phyloP scores from a whole-genome alignment of 2,329 filamentous ascomycete species.

The Trichoderma sp. region DNA sequence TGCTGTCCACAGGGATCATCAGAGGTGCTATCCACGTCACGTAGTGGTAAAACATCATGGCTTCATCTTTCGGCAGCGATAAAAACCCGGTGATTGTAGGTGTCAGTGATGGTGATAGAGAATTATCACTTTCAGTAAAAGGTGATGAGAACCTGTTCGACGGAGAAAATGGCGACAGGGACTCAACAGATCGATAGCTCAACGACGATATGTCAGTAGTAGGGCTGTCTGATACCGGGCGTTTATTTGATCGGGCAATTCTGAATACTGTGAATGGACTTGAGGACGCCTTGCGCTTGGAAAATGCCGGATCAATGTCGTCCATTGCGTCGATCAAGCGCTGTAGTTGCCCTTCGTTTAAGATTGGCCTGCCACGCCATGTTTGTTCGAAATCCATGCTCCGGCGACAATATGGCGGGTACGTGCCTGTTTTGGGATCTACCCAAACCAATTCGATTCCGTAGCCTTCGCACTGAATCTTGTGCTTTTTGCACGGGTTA shows the following conservation, averaged over 20 bases:
- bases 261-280: not conserved
- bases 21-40: slow-evolving; percentile 11
- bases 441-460: slow-evolving; percentile 5
- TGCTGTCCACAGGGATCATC: slow-evolving; percentile 7
- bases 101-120: not conserved
- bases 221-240: not conserved
- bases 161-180: not conserved
- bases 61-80: not conserved
- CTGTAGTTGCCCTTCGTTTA: not conserved
- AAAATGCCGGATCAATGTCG: not conserved
- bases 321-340: not conserved
- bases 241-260: not conserved
- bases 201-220: not conserved
- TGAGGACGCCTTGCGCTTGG: not conserved
- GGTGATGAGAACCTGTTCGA: not conserved
- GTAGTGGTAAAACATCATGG: slow-evolving; percentile 10
- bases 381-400: slow-evolving; percentile 6
- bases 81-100: not conserved
- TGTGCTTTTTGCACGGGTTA: not conserved
- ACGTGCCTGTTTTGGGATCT: slow-evolving; percentile 3
- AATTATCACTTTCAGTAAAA: not conserved
- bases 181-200: not conserved
- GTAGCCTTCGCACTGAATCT: slow-evolving; percentile 5
- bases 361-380: not conserved
- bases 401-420: not conserved